A percentile compares a stretch with the other conserved stretches of the same genome.
phyloP scores from a whole-genome alignment of 208 protist genomes.

The Angomonas ambiguus region DNA sequence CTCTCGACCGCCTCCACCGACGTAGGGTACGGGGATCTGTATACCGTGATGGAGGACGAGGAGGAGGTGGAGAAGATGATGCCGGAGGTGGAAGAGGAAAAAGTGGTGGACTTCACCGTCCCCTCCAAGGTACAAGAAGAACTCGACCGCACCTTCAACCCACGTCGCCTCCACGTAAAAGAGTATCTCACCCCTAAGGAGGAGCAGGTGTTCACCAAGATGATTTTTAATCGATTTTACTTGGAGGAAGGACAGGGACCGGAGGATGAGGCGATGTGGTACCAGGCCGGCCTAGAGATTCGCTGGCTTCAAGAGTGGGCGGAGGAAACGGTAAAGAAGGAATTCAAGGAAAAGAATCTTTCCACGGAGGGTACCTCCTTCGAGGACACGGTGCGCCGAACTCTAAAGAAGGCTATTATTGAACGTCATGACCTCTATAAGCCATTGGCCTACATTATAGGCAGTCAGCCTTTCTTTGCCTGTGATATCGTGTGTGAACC shows the following conservation, averaged over 20 bases:
- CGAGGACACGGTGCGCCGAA: conserved; percentile 13
- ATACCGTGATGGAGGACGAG: neutral
- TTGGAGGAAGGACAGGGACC: conserved; percentile 19
- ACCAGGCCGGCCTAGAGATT: conserved; percentile 71
- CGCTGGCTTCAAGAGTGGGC: conserved; percentile 80
- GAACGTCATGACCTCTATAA: conserved; percentile 78
- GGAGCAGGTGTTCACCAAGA: conserved; percentile 30
- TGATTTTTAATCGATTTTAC: conserved; percentile 69
- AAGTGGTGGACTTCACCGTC: conserved; percentile 19
- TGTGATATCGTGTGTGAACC: conserved; percentile 61
- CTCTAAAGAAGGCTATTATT: conserved; percentile 64
- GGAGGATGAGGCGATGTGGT: conserved; percentile 48
- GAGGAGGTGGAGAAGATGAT: neutral
- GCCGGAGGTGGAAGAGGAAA: conserved; percentile 3
- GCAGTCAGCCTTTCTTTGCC: conserved; percentile 81
- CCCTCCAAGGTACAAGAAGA: conserved; percentile 15
- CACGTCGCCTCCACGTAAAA: neutral
- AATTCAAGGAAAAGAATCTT: neutral
- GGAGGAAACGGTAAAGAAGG: conserved; percentile 6
- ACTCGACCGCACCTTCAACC: conserved; percentile 23
- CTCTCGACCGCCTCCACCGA: neutral
- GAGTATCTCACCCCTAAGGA: conserved; percentile 33
- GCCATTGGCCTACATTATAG: conserved; percentile 85
- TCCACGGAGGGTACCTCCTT: neutral
- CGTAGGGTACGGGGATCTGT: neutral